Evolutionary conservation across 2,329 filamentous ascomycete genomes (phyloP), one percentile per base, ranked within the genome.

Genomic region (Stagonosporopsis vannaccii): DNA sequence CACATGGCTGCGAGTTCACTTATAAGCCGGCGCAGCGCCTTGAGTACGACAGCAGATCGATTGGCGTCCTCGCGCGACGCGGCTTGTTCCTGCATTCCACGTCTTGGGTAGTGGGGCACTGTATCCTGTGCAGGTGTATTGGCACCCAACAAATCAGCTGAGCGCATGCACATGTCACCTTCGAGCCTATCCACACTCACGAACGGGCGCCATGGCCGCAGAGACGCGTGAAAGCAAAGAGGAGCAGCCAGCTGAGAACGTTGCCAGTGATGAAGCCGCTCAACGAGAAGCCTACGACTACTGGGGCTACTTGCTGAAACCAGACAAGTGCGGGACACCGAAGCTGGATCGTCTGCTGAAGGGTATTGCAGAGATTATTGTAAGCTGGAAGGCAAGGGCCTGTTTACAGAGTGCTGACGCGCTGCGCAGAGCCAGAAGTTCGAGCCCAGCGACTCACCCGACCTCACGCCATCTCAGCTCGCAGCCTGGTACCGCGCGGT

Each of bases 231-330:
- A 65, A 35, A 55, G 48, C 15, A 56, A 61, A 50, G 61, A 61
- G 49, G 59, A 62, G 42, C 60, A 56, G 41, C 63, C 59, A 20
- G 61, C 61, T 35, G 65, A 67, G 17, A 60, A 66, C 9, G 39
- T 53, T 15, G 61, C 63, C 13, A 64, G 66, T 42, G 59, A 52
- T 37, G 68, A 75, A 43, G 66, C 72, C n/a, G 64, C 69, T 26
- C 64, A 71, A 19, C 65, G 65, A 51, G 80, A 82, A 68, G 80
- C 81, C 6, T 74, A 73, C 48, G 73, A 82, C 58, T 82, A 81
- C 61, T 82, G 80, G 80, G 80, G 79, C 12, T 82, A 81, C 59
- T 68, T 83, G 33, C 79, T 83, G 70, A 78, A 80, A 65, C 66
- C 72, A n/a, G 80, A 83, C 73, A 82, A 82, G 66, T 81, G 79